Percentiles rank a stretch among this genome's conserved stretches.
phyloP scores from a whole-genome alignment of 306 rosid species.

The Dalbergia cultrata region DNA sequence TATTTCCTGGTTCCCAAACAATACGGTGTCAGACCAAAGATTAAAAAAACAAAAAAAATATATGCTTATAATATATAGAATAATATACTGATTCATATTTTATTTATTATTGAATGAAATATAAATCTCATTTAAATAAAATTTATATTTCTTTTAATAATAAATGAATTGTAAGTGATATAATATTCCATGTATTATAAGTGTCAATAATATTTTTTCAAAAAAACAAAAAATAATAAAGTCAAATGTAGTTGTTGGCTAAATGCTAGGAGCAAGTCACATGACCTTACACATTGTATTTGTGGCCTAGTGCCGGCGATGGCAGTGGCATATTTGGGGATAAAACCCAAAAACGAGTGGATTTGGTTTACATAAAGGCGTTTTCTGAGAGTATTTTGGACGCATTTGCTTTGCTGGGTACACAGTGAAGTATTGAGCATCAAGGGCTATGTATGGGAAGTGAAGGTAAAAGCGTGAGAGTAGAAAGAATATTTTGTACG shows the following conservation, averaged over 20 bases:
- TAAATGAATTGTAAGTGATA: too few species aligned
- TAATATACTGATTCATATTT: too few species aligned
- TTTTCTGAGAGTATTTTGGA: not conserved
- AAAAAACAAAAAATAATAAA: not conserved
- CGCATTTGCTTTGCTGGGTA: not conserved
- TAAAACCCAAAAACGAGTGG: not conserved
- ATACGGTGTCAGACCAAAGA: too few species aligned
- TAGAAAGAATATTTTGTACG: not conserved
- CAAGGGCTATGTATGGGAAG: not conserved
- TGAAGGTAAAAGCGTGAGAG: not conserved
- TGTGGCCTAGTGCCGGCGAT: not conserved
- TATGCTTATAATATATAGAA: too few species aligned
- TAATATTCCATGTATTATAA: too few species aligned
- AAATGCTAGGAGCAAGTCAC: not conserved
- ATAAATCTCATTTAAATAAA: too few species aligned
- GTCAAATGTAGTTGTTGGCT: conserved; percentile 36
- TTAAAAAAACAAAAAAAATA: not conserved
- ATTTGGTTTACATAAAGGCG: not conserved
- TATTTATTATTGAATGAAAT: too few species aligned
- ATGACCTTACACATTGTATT: not conserved
- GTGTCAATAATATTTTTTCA: too few species aligned
- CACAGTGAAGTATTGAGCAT: not conserved
- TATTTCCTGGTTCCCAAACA: not conserved
- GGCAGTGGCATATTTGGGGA: conserved; percentile 41
- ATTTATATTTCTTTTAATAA: too few species aligned